Evolutionary conservation across 495 filamentous ascomycete species (phyloP).

Genomic region (Annulohypoxylon moriforme): DNA sequence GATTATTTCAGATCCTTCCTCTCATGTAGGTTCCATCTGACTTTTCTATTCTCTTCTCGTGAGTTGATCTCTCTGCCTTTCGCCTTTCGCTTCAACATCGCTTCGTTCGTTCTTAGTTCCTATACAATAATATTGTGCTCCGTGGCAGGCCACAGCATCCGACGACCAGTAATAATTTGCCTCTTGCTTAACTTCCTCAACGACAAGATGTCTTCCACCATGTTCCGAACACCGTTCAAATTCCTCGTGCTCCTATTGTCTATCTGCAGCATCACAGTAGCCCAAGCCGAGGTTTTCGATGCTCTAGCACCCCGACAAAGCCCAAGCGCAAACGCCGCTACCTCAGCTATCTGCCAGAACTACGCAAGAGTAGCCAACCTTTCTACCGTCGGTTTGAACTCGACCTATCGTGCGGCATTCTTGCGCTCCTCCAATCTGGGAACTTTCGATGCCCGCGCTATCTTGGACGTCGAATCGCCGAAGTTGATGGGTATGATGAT

Average conservation of each 20-base stretch:
- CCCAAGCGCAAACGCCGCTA: conserved; percentile 22
- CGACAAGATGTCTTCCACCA: conserved; percentile 24
- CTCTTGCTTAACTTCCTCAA: neutral
- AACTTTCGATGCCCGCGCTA: conserved; percentile 40
- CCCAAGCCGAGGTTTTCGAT: conserved; percentile 13
- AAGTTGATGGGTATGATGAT: conserved; percentile 47
- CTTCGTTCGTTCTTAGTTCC: conserved; percentile 23
- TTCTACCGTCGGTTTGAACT: conserved; percentile 50
- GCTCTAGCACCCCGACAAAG: conserved; percentile 30
- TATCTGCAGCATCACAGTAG: conserved; percentile 33
- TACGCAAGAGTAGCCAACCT: conserved; percentile 50
- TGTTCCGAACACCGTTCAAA: conserved; percentile 32
- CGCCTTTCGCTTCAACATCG: conserved; percentile 11
- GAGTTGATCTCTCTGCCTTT: conserved; percentile 35
- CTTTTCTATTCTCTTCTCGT: conserved; percentile 10
- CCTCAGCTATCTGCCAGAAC: conserved; percentile 30
- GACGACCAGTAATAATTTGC: conserved; percentile 9
- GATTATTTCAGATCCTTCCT: conserved; percentile 24
- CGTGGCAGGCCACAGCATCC: conserved; percentile 39
- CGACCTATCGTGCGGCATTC: conserved; percentile 52
- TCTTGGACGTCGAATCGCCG: conserved; percentile 46
- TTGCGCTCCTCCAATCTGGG: conserved; percentile 46
- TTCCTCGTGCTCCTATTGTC: conserved; percentile 37
- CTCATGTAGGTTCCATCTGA: conserved; percentile 16
- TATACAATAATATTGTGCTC: conserved; percentile 21